Base-by-base conservation (phyloP, 768 basidiomycete genomes). In the Rubroboletus pulcherrimus region DNA sequence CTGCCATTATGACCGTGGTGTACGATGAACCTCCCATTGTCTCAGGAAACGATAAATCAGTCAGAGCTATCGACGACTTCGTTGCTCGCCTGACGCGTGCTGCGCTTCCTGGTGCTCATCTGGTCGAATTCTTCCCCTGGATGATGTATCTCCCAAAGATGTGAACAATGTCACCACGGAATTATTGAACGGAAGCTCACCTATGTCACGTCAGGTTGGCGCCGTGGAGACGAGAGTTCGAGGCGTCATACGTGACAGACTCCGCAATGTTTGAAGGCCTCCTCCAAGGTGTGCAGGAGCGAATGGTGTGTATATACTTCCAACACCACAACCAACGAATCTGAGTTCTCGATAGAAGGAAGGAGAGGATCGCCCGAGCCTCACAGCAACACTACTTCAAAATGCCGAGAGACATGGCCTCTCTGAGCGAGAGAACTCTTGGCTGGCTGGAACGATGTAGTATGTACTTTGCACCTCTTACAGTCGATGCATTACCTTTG, bases 121-220 rank as follows among this genome's bases (percentile, higher is more conserved):
- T 72, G 26, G 74, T 75, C 24, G 75, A 76, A 53, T 65, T 71
- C 47, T 72, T 76, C 49, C 68, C 72, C 2, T 68, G 62, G 54
- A 67, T 77, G 64, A 62, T 60, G 40, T 54, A 65, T 39, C 51
- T 76, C 8, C 75, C 75, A 0, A 29, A 45, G 10, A 66, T 56
- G 51, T 42, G 31, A 47, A 38, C 35, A n/a, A 21, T 1, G 11
- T 46, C 19, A 14, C 9, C n/a, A 1, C 29, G 6, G 34, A 19
- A 15, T 26, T 17, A 5, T 11, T 24, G n/a, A 26, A 14, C 26
- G n/a, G 8, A 9, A 11, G 7, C 26, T 47, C 7, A 41, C 45
- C 4, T 5, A 0, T 7, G 7, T 34, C 53, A 38, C 43, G 24
- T 37, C 5, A 54, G 56, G 15, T 11, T 57, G 31, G 34, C 55